Conservation (phyloP, 257 asterid genomes). For the Solanum ossicruentum region DNA sequence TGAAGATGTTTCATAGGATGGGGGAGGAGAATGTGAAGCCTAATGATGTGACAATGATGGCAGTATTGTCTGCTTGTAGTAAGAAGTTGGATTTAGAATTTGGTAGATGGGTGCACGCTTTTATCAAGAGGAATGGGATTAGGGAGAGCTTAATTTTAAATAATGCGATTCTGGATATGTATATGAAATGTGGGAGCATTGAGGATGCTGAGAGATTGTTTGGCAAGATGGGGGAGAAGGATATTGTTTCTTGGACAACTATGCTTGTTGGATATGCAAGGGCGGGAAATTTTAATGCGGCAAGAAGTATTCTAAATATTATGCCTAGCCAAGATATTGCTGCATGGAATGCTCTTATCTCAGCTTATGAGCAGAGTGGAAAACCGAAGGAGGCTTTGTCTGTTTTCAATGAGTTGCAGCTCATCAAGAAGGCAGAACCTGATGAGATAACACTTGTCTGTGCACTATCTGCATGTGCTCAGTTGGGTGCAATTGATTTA, state of each 20-base stretch:
- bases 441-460: constrained; percentile 67
- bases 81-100: constrained; percentile 42
- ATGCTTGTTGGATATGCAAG: constrained; percentile 66
- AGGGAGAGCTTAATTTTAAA: constrained; percentile 26
- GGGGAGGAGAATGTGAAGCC: constrained; percentile 44
- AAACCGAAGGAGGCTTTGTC: constrained; percentile 57
- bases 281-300: constrained; percentile 41
- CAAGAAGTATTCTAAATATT: constrained; percentile 38
- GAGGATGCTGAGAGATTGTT: constrained; percentile 40
- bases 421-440: constrained; percentile 39
- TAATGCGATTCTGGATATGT: constrained; percentile 73
- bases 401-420: constrained; percentile 51
- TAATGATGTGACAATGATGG: constrained; percentile 57
- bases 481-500: constrained; percentile 52
- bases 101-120: constrained; percentile 50
- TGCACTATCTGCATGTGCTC: constrained; percentile 71
- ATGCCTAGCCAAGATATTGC: constrained; percentile 52
- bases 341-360: constrained; percentile 74
- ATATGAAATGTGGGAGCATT: constrained; percentile 54
- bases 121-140: constrained; percentile 38
- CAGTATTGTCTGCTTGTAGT: constrained; percentile 49
- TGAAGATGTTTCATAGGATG: constrained; percentile 44
- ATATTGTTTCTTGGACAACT: constrained; percentile 57
- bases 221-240: constrained; percentile 47
- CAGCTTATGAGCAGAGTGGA: constrained; percentile 62